Base-by-base conservation (phyloP, 805 yeast species). In the Komagataella ulmi region DNA sequence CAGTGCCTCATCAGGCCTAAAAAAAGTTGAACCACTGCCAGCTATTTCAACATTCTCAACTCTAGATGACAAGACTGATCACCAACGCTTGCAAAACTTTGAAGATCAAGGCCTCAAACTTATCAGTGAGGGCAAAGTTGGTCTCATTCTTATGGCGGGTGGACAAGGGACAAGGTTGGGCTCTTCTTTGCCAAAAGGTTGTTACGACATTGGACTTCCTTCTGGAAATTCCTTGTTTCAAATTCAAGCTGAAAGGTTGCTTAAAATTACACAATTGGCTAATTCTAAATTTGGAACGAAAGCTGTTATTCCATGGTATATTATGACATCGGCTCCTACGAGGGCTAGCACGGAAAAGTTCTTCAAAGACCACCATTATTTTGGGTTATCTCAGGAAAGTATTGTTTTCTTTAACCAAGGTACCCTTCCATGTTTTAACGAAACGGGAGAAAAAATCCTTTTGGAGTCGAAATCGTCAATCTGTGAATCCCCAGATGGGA, bases 131-230 rank as follows among this genome's bases (percentile, higher is more conserved):
- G 83, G 83, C 56, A 79, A 85, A 60, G 98, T 91, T 21, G 99
- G 88, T 40, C 91, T 93, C 4, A 73, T 93, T 46, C 72, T 93
- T 50, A 84, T 93, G 86, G 97, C 99, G 10, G 99, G 99, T 52
- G 99, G 99, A 49, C 99, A 93, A 67, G 99, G 99, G 36, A 86
- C 97, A 6, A 76, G 99, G 55, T 73, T 93, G 51, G 99, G 99
- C 1, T 88, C 96, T 1, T 70, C 81, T 3, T 79, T 72, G 23
- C 99, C 99, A 44, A 93, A 93, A 67, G 99, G 99, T 1, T 91
- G 97, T 67, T 93, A 80, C 63, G 79, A 91, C 64, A 83, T 93
- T 54, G 84, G 84, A 0, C 75, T 93, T 49, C 96, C 97, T 1
- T 86, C 96, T 2, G 74, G 75, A 40, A 88, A 88, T 64, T 79